phyloP scores from a whole-genome alignment of 257 asterid species.

The Mitragyna speciosa region DNA sequence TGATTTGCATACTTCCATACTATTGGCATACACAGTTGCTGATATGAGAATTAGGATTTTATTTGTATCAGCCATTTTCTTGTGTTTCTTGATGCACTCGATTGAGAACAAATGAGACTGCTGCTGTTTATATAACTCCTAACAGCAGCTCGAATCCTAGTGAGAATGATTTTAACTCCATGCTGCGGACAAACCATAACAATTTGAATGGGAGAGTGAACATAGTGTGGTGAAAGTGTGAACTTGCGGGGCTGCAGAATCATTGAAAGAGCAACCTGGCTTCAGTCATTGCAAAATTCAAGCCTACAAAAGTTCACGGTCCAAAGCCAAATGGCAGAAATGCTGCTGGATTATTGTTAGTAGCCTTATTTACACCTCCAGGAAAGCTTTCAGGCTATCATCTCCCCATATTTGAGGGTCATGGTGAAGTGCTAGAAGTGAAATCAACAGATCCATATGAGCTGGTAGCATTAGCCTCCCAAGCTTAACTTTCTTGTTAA shows the following conservation, averaged over 20 bases:
- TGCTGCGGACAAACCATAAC: conserved; percentile 58
- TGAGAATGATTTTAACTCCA: conserved; percentile 53
- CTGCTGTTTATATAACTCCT: background rate
- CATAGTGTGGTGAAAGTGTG: conserved; percentile 43
- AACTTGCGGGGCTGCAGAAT: conserved; percentile 55
- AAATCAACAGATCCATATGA: conserved; percentile 40
- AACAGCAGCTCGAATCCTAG: conserved; percentile 28
- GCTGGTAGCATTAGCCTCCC: conserved; percentile 50
- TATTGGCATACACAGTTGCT: background rate
- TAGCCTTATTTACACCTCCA: conserved; percentile 40
- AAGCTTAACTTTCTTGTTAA: conserved; percentile 32
- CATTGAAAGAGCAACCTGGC: conserved; percentile 57
- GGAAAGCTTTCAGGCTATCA: conserved; percentile 60
- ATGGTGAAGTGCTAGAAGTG: conserved; percentile 61
- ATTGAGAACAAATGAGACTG: background rate
- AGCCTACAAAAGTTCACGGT: conserved; percentile 67
- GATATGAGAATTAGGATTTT: no score
- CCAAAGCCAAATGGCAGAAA: conserved; percentile 68
- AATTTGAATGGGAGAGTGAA: conserved; percentile 58
- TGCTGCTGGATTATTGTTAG: conserved; percentile 43
- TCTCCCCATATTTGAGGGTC: conserved; percentile 68
- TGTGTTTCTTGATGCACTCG: background rate
- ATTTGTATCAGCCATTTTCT: background rate
- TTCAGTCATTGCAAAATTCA: conserved; percentile 53
- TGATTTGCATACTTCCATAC: no score